Evolutionary conservation across 2,329 filamentous ascomycete species (phyloP).

Genomic region (Chrysoporthe austroafricana): DNA sequence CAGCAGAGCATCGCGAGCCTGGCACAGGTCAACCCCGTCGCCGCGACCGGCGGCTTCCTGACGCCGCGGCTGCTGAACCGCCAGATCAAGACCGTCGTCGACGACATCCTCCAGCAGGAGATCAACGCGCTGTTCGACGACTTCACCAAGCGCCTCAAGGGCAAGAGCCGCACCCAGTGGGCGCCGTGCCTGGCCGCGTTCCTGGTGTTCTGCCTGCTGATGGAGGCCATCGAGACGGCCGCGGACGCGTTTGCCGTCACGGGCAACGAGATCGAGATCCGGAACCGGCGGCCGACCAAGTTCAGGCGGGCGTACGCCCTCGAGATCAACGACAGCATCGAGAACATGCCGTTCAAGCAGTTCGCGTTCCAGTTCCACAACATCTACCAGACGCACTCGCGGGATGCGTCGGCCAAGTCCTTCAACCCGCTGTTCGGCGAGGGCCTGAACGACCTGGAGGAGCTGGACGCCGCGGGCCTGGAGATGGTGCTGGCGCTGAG

Average conservation of each 20-base stretch:
- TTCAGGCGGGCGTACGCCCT: conserved; percentile 51
- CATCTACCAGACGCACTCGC: conserved; percentile 60
- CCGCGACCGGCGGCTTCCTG: conserved; percentile 48
- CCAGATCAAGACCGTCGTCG: conserved; percentile 60
- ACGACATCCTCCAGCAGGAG: conserved; percentile 58
- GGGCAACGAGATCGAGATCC: conserved; percentile 54
- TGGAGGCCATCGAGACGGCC: conserved; percentile 60
- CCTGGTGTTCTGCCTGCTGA: conserved; percentile 60
- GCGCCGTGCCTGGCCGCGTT: conserved; percentile 61
- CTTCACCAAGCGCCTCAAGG: conserved; percentile 58
- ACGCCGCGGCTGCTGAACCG: conserved; percentile 60
- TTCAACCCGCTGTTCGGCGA: conserved; percentile 61
- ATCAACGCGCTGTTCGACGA: conserved; percentile 56
- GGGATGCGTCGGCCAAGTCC: conserved; percentile 51
- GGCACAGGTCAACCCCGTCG: conserved; percentile 46
- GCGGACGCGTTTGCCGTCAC: conserved; percentile 56
- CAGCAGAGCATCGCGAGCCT: conserved; percentile 47
- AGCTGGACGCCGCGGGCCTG: conserved; percentile 50
- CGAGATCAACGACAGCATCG: conserved; percentile 53
- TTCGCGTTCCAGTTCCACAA: conserved; percentile 65
- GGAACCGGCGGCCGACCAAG: conserved; percentile 41
- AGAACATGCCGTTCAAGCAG: conserved; percentile 63
- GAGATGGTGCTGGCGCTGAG: conserved; percentile 52
- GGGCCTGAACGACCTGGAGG: conserved; percentile 44
- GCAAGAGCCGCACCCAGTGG: conserved; percentile 57